These are phyloP conservation scores for Lentinula edodes DNA, from an alignment of 768 basidiomycete species.

Conservation along the genomic window DNA sequence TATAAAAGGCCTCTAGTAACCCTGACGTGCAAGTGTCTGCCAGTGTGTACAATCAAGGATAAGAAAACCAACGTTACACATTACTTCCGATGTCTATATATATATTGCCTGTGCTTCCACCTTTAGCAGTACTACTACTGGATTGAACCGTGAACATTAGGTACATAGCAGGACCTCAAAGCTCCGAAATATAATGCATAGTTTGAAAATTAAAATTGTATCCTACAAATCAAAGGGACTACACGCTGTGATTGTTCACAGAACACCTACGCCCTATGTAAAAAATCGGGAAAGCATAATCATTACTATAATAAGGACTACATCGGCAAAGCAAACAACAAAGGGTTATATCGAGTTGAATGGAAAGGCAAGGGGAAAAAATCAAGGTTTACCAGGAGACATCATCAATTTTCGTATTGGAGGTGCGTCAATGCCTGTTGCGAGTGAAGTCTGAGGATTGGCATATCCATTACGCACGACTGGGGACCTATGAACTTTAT, in stretches of 20 bases:
- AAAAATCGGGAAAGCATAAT: background rate
- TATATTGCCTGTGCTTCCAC: too few species aligned
- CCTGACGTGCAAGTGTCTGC: too few species aligned
- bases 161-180: too few species aligned
- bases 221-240: background rate
- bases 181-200: too few species aligned
- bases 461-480: background rate
- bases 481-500: background rate
- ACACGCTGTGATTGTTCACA: background rate
- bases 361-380: background rate
- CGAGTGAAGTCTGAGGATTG: background rate
- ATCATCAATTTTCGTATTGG: conserved; percentile 7
- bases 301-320: background rate
- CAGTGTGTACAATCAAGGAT: too few species aligned
- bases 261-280: background rate
- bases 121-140: too few species aligned
- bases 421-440: conserved; percentile 1
- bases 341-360: background rate
- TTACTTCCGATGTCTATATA: too few species aligned
- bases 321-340: background rate
- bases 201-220: background rate
- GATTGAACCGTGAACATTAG: too few species aligned
- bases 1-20: too few species aligned
- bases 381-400: conserved; percentile 4
- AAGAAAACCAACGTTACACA: too few species aligned